phyloP scores from a whole-genome alignment of 2,329 filamentous ascomycete species.

The Scedosporium dehoogii region DNA sequence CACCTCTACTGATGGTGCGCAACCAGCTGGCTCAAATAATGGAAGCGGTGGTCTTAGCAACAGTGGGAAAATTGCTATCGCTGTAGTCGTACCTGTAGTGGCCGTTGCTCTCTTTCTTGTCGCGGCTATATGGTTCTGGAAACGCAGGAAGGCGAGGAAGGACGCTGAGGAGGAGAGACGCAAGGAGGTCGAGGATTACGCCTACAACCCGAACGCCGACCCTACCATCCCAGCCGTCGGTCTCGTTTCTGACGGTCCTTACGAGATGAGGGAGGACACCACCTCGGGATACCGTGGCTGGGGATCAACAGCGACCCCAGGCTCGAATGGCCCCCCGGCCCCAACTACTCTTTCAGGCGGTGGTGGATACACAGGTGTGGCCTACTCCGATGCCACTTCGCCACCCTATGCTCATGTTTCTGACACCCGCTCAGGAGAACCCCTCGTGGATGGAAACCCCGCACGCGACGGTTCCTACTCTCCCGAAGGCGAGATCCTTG shows the following conservation, averaged over 20 bases:
- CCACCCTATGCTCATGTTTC: constrained; percentile 56
- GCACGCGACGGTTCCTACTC: constrained; percentile 34
- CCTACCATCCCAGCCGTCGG: constrained; percentile 56
- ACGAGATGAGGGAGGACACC: constrained; percentile 71
- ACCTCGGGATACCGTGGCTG: constrained; percentile 83
- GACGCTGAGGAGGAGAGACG: constrained; percentile 77
- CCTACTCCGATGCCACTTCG: constrained; percentile 66
- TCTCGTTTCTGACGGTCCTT: constrained; percentile 38
- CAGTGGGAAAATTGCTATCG: constrained; percentile 73
- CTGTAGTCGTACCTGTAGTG: constrained; percentile 86
- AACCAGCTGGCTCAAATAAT: constrained; percentile 8
- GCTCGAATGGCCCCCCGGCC: constrained; percentile 67
- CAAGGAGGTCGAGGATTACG: constrained; percentile 96
- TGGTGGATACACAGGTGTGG: constrained; percentile 46
- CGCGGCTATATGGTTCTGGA: constrained; percentile 74
- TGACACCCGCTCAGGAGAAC: constrained; percentile 61
- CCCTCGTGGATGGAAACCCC: constrained; percentile 34
- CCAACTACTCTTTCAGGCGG: constrained; percentile 77
- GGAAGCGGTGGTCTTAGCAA: constrained; percentile 40
- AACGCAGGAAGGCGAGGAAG: constrained; percentile 77
- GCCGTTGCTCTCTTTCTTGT: constrained; percentile 74
- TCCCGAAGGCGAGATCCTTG: constrained; percentile 73
- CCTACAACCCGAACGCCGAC: constrained; percentile 95
- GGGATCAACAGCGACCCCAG: constrained; percentile 63
- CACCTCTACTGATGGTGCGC: constrained; percentile 18